Evolutionary conservation across 495 filamentous ascomycete genomes (phyloP), one percentile per base, ranked within the genome.

Genomic region (Daldinia loculata): DNA sequence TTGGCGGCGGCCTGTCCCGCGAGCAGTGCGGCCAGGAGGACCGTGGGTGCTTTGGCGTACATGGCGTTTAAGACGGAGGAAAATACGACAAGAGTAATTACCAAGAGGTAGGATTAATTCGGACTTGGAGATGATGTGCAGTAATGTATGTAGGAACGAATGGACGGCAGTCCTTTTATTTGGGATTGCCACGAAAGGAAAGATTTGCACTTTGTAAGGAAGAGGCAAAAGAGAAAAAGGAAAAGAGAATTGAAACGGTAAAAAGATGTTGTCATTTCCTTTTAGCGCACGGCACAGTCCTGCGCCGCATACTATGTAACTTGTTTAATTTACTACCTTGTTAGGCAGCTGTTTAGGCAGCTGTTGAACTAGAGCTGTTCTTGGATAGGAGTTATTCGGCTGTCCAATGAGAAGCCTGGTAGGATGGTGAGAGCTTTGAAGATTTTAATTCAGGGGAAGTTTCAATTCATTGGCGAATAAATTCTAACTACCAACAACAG

Each of bases 1-100:
- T 74, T 82, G 48, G 84, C 85, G 14, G 70, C 52, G 30, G 77
- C 80, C 22, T 60, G 68, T 6, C 68, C 61, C 34, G 67, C 66
- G 43, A 77, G 66, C 0, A 74, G 39, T 14, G 65, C 62, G 65
- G 63, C 69, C 24, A 65, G 27, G 34, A 78, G 51, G 62, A 73
- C 60, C 43, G 76, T 56, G 38, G 79, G 50, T 6, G 26, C 26
- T 22, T 67, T 58, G 22, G 62, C 55, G 43, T 59, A 50, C 75
- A 74, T 75, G 7, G n/a, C 69, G 65, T 51, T 38, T 30, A 11
- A 34, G 11, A 36, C 34, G 34, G 34, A 4, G 34, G 34, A 14
- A 36, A 4, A 14, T 36, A 36, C 12, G 34, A 14, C 34, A 14
- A 14, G 4, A 36, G 34, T 4, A 32, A 59, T 48, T 39, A n/a